Evolutionary conservation across 306 rosid genomes (phyloP), one percentile per base, ranked within the genome.

Genomic region (Medicago ruthenica): DNA sequence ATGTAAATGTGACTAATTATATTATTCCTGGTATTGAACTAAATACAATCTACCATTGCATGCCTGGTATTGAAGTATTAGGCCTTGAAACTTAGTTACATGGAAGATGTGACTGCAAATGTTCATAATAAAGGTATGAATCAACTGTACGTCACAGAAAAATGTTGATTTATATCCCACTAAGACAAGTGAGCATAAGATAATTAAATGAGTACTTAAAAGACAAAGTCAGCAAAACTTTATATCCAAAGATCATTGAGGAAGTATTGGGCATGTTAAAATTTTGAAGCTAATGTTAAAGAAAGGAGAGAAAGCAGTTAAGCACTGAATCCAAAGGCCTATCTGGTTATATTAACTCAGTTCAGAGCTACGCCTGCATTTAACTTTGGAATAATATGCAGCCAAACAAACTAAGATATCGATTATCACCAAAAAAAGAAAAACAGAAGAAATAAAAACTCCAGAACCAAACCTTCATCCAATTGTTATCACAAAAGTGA

Each of bases 391-490:
- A 57, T 72, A 66, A 13, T 57, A 65, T 45, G 48, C 42, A 47
- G 50, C 76, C 77, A 72, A 72, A 76, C 18, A 81, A 81, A 71
- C 37, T 42, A 55, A 64, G 73, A 12, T 51, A 63, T 44, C 3
- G n/a, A 63, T 42, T 76, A 59, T 34, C 58, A 59, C 71, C 5
- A 31, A 34, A 61, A 61, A 59, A 59, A 24, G 65, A 4, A 31
- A 37, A 51, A 48, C 61, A 40, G 34, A 13, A 47, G 18, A 55
- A 55, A 8, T 14, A 39, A 70, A 70, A 47, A 73, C 6, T 42
- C 57, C 39, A 70, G 57, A 53, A 71, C 4, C 82, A 37, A 80
- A 96, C 99, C 98, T 92, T 96, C 78, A 83, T 89, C 99, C 98
- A 89, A 71, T 74, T 90, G 89, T 90, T 90, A 80, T 92, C 81